phyloP scores from a whole-genome alignment of 805 yeast genomes.

The Zygoascus bituminiphila region DNA sequence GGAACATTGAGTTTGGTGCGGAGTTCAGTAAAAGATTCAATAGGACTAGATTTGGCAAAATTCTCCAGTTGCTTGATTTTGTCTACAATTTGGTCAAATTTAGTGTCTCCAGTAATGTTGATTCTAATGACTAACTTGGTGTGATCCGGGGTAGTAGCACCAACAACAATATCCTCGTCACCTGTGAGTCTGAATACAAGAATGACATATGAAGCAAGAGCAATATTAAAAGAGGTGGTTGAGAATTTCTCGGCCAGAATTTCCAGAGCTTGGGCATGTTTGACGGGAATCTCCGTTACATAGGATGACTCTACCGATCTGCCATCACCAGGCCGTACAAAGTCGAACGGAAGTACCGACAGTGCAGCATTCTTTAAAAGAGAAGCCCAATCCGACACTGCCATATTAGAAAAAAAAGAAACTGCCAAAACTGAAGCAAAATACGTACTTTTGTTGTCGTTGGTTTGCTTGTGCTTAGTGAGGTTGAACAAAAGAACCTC shows the following conservation, averaged over 20 bases:
- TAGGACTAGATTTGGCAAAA: constrained; percentile 30
- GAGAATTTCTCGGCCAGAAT: constrained; percentile 17
- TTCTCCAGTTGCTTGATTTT: constrained; percentile 26
- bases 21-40: constrained; percentile 49
- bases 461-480: no score
- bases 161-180: constrained; percentile 86
- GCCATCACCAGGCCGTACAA: constrained; percentile 63
- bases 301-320: constrained; percentile 57
- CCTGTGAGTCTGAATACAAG: constrained; percentile 78
- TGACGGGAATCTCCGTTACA: constrained; percentile 26
- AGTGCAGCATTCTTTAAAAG: constrained; percentile 72
- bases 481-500: no score
- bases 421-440: no score
- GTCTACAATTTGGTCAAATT: constrained; percentile 44
- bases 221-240: constrained; percentile 39
- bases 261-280: constrained; percentile 7
- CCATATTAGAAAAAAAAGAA: no score
- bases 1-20: constrained; percentile 52
- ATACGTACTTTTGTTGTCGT: no score
- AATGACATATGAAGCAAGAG: constrained; percentile 59
- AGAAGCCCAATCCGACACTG: constrained; percentile 42
- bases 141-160: constrained; percentile 48
- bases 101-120: constrained; percentile 33
- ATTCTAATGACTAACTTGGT: constrained; percentile 51
- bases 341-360: constrained; percentile 84